A percentile compares a stretch with the other conserved stretches of the same genome.
Evolutionary conservation across 768 basidiomycete species (phyloP).

Genomic region (Filobasidium wieringae): DNA sequence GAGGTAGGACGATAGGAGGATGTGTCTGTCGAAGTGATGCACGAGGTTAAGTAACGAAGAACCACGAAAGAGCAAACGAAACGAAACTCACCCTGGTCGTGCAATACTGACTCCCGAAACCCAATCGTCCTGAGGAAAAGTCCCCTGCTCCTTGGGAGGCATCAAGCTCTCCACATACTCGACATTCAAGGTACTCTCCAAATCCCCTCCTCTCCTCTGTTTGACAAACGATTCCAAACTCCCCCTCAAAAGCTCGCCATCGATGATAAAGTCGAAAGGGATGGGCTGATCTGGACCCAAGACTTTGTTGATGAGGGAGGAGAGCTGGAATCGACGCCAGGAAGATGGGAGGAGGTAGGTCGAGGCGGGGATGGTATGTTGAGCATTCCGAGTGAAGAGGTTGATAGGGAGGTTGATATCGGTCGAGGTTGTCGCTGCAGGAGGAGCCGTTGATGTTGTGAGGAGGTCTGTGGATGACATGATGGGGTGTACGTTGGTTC

Average conservation of each 20-base stretch:
- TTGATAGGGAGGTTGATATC: constrained; percentile 22
- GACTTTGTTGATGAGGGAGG: constrained; percentile 92
- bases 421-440: background rate
- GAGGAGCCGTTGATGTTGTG: background rate
- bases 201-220: constrained; percentile 28
- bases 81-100: constrained; percentile 28
- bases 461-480: no score
- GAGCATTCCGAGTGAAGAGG: constrained; percentile 60
- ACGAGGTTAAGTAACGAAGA: background rate
- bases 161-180: constrained; percentile 84
- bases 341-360: constrained; percentile 82
- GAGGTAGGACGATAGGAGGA: constrained; percentile 36
- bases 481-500: no score
- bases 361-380: constrained; percentile 66
- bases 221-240: constrained; percentile 60
- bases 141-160: constrained; percentile 68
- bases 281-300: constrained; percentile 54
- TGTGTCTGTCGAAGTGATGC: constrained; percentile 16
- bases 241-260: constrained; percentile 64
- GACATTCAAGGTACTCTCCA: constrained; percentile 57
- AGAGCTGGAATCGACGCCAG: constrained; percentile 93
- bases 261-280: constrained; percentile 85
- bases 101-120: constrained; percentile 50
- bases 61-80: background rate
- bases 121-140: constrained; percentile 85